Evolutionary conservation across 139 green algal genomes (phyloP), one percentile per base, ranked within the genome.

Genomic region (Yamagishiella unicocca): DNA sequence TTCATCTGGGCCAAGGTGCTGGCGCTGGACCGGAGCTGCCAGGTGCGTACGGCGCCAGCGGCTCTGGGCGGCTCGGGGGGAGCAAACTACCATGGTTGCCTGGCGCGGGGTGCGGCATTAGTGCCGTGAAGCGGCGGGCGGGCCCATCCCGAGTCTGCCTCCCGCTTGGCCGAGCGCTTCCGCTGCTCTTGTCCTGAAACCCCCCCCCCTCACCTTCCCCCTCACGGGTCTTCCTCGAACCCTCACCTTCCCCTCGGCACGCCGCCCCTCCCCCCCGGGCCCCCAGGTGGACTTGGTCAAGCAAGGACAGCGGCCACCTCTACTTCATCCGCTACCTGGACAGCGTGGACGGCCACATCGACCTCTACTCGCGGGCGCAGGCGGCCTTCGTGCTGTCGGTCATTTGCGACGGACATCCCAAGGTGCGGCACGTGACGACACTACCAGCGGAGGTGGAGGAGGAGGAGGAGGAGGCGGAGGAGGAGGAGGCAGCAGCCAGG

Each of bases 1-100:
- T 99, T 99, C 93, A 99, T 99, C 85, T 99, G 98, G 98, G 96
- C 97, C 83, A 99, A 99, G 90, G 98, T 99, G 50, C 91, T 99
- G 76, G 97, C 98, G 3, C 95, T 98, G 71, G 98, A 99, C 92
- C 82, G 74, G 10, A 94, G 89, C 87, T 97, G 94, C 85, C 97
- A 98, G 92, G 95, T 95, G 75, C 8, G 74, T n/a, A 38, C 2
- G 46, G 4, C 43, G 1, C 50, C 19, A 19, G 14, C 21, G 38
- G 38, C 38, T 42, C n/a, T 10, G 35, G 9, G 64, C 4, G 58
- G 58, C 17, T 35, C 17, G 14, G 58, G 14, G 58, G 58, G 58
- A 33, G 22, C 22, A 9, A 22, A 9, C 6, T 67, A 67, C 19
- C 17, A 33, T 9, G 58, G 58, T 29, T 14, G 58, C 58, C n/a